Evolutionary conservation across 441 rosid genomes (phyloP).

Genomic region (Syzygium syzygioides): DNA sequence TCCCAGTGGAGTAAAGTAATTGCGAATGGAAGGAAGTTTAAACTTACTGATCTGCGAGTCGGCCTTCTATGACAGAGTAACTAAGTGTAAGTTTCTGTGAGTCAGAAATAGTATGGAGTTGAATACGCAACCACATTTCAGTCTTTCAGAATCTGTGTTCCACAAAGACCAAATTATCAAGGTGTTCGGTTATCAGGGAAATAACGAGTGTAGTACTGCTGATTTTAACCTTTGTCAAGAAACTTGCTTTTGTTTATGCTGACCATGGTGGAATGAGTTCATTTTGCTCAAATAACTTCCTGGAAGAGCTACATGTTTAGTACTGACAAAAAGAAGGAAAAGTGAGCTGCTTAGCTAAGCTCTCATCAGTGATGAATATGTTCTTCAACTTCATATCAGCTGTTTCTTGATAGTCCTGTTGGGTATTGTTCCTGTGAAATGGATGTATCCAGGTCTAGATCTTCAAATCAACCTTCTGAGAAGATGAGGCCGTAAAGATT

Average conservation of each 20-base stretch:
- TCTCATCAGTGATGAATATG: background rate
- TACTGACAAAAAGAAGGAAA: background rate
- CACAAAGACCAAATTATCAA: background rate
- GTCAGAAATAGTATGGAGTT: background rate
- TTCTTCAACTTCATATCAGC: background rate
- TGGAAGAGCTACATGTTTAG: background rate
- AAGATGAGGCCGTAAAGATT: background rate
- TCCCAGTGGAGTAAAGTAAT: background rate
- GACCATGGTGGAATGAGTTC: background rate
- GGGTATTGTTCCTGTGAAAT: background rate
- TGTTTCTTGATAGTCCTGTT: background rate
- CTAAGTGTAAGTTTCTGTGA: background rate
- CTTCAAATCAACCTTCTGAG: background rate
- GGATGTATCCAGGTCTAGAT: background rate
- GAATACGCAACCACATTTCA: background rate
- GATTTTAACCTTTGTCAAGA: background rate
- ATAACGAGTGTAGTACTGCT: background rate
- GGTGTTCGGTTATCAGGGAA: background rate
- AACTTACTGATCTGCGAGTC: background rate
- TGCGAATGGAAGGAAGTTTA: background rate
- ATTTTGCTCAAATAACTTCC: background rate
- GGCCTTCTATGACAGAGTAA: background rate
- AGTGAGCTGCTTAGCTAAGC: background rate
- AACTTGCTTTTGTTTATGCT: background rate
- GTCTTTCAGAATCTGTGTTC: background rate